Percentiles rank a stretch among this genome's conserved stretches.
phyloP scores from a whole-genome alignment of 805 yeast genomes.

The Starmerella sirachaensis region DNA sequence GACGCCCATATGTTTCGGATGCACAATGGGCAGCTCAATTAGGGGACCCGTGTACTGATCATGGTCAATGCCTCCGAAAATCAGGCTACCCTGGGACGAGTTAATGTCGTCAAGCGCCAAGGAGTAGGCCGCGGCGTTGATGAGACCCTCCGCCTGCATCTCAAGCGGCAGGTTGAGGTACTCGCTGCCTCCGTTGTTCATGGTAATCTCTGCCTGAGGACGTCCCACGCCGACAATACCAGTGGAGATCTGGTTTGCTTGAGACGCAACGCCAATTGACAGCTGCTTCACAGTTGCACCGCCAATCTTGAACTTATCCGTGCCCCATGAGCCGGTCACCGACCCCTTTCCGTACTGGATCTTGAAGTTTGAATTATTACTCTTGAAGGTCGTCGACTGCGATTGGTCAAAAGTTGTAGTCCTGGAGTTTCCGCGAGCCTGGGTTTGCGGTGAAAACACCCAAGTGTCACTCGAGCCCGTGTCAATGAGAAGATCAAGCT shows the following conservation, averaged over 20 bases:
- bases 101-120: slow-evolving; percentile 41
- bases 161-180: slow-evolving; percentile 59
- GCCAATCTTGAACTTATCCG: slow-evolving; percentile 49
- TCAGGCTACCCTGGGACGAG: slow-evolving; percentile 37
- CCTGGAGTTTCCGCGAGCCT: slow-evolving; percentile 5
- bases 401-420: slow-evolving; percentile 24
- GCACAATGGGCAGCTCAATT: slow-evolving; percentile 28
- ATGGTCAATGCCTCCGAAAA: slow-evolving; percentile 48
- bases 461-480: slow-evolving; percentile 70
- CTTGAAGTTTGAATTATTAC: slow-evolving; percentile 21
- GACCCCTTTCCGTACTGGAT: slow-evolving; percentile 40
- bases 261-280: slow-evolving; percentile 67
- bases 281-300: slow-evolving; percentile 40
- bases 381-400: slow-evolving; percentile 23
- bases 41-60: slow-evolving; percentile 38
- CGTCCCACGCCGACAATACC: slow-evolving; percentile 41
- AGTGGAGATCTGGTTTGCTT: slow-evolving; percentile 44
- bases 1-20: slow-evolving; percentile 29
- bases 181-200: slow-evolving; percentile 16
- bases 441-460: slow-evolving; percentile 37
- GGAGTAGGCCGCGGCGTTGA: slow-evolving; percentile 50
- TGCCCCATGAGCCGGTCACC: slow-evolving; percentile 49
- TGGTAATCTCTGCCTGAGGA: slow-evolving; percentile 42
- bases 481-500: slow-evolving; percentile 49
- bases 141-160: slow-evolving; percentile 48